Evolutionary conservation across 2,329 filamentous ascomycete species (phyloP).

Genomic region (Byssochlamys sp.): DNA sequence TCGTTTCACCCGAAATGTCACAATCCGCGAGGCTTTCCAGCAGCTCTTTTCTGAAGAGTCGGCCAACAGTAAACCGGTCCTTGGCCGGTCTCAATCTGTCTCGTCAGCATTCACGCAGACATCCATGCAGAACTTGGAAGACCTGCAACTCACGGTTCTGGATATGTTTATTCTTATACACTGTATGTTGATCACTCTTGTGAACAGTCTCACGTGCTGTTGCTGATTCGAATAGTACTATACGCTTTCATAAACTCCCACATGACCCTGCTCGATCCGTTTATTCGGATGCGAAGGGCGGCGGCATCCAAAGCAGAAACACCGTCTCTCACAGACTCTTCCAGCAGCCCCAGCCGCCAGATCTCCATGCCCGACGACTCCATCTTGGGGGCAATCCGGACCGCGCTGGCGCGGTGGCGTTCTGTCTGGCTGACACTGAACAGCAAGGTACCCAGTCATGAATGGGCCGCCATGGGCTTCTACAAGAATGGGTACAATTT

Average conservation of each 20-base stretch:
- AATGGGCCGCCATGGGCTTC: constrained; percentile 34
- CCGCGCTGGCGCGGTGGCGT: constrained; percentile 29
- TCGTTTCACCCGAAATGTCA: constrained; percentile 26
- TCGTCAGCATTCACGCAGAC: constrained; percentile 1
- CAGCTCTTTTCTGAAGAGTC: constrained; percentile 25
- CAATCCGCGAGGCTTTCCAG: constrained; percentile 30
- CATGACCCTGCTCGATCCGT: constrained; percentile 27
- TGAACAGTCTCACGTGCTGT: background rate
- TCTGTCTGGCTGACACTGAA: constrained; percentile 28
- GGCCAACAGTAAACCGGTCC: constrained; percentile 3
- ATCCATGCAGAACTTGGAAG: constrained; percentile 3
- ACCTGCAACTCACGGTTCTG: constrained; percentile 22
- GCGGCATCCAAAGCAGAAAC: constrained; percentile 5
- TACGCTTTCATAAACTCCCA: constrained; percentile 34
- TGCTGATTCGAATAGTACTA: constrained; percentile 19
- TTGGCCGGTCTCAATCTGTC: background rate
- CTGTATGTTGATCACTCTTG: constrained; percentile 16
- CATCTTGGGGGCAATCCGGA: constrained; percentile 21
- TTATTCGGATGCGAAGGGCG: constrained; percentile 14
- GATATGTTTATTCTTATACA: constrained; percentile 38
- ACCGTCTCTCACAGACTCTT: constrained; percentile 5
- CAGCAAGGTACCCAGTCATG: constrained; percentile 20
- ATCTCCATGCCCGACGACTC: constrained; percentile 20
- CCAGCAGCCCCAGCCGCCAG: background rate
- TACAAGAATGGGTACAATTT: constrained; percentile 35